Percentiles rank a stretch among this genome's conserved stretches.
Evolutionary conservation across 1,284 basidiomycete genomes (phyloP).

Genomic region (Acaromyces ingoldii): DNA sequence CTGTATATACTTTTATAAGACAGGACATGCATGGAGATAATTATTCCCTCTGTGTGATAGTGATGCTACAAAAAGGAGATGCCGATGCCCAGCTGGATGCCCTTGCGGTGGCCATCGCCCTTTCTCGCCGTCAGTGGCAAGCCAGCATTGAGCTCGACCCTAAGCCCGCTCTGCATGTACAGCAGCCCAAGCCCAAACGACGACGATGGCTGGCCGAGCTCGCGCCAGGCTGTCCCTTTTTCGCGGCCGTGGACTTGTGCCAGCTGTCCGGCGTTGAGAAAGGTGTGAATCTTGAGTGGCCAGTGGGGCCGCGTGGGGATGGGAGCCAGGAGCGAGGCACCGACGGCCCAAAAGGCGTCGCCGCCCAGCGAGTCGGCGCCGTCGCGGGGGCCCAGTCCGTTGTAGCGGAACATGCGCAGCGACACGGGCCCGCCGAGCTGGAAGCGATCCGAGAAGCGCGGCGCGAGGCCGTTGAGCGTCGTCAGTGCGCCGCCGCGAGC

Average conservation of each 20-base stretch:
- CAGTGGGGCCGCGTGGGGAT: conserved; percentile 74
- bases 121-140: conserved; percentile 74
- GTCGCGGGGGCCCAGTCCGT: conserved; percentile 78
- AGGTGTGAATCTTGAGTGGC: conserved; percentile 81
- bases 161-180: conserved; percentile 75
- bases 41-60: too few species aligned
- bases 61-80: conserved; percentile 52
- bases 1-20: too few species aligned
- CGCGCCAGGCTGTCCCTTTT: conserved; percentile 1
- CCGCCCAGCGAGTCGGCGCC: conserved; percentile 77
- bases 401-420: conserved; percentile 77
- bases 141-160: conserved; percentile 87
- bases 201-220: conserved; percentile 55
- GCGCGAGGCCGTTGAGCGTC: conserved; percentile 30
- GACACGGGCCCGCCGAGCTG: conserved; percentile 90
- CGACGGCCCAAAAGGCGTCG: conserved; percentile 77
- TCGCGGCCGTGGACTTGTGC: conserved; percentile 58
- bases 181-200: conserved; percentile 85
- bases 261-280: conserved; percentile 81
- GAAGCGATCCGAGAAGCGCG: conserved; percentile 76
- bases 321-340: conserved; percentile 72
- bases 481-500: conserved; percentile 26
- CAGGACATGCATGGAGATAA: too few species aligned
- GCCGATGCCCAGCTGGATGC: conserved; percentile 87
- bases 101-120: conserved; percentile 72